phyloP scores from a whole-genome alignment of 1,139 yeast genomes.

The Yamadazyma siamensis region DNA sequence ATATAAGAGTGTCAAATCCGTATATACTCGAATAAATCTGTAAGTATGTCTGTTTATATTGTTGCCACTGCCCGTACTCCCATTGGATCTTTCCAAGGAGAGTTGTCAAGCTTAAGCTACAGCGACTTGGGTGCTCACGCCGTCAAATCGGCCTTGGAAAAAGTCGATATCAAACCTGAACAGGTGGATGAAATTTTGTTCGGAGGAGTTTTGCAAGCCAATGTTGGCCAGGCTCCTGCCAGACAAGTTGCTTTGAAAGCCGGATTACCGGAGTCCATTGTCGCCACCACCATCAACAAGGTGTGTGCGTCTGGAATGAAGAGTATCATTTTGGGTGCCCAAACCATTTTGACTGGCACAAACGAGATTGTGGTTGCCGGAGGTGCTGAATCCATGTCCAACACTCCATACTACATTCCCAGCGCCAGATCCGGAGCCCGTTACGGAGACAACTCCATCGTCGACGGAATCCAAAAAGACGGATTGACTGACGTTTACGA shows the following conservation, averaged over 20 bases:
- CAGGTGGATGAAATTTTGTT: conserved; percentile 87
- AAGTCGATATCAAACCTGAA: conserved; percentile 72
- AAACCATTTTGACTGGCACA: conserved; percentile 79
- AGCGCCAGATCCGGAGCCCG: conserved; percentile 82
- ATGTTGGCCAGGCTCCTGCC: conserved; percentile 96
- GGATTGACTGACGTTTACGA: conserved; percentile 91
- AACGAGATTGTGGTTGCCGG: conserved; percentile 95
- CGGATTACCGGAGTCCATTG: conserved; percentile 73
- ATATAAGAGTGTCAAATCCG: too few species aligned
- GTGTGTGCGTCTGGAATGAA: conserved; percentile 98
- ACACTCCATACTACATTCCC: conserved; percentile 91
- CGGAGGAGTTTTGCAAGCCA: conserved; percentile 92
- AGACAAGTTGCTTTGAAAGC: conserved; percentile 94
- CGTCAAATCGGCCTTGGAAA: conserved; percentile 80
- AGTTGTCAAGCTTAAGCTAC: conserved; percentile 67
- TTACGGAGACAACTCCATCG: conserved; percentile 74
- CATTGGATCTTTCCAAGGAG: conserved; percentile 88
- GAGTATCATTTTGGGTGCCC: conserved; percentile 86
- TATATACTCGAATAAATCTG: too few species aligned
- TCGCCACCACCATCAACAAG: conserved; percentile 90
- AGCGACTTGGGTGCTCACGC: conserved; percentile 91
- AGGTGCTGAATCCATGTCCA: conserved; percentile 97
- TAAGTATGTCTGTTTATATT: conserved; percentile 62
- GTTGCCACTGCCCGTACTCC: conserved; percentile 94
- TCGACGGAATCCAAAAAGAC: conserved; percentile 89